Conservation (phyloP, 495 filamentous ascomycete species). For the Trichocladium antarcticum region DNA sequence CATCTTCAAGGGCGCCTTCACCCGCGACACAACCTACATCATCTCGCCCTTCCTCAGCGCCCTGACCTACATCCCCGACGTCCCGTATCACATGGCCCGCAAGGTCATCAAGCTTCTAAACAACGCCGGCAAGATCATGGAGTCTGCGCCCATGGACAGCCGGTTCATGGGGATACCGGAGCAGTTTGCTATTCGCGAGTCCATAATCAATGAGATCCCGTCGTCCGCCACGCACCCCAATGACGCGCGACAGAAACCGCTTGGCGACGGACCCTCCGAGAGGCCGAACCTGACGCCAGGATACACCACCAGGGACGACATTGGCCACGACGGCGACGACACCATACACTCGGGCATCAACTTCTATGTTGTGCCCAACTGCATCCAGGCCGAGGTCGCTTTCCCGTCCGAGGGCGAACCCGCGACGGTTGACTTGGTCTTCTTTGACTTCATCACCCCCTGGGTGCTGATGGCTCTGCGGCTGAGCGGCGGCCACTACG, state of each 20-base stretch:
- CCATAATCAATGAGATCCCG: slow-evolving; percentile 15
- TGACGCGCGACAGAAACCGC: slow-evolving; percentile 21
- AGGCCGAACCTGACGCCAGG: slow-evolving; percentile 50
- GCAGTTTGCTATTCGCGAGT: slow-evolving; percentile 20
- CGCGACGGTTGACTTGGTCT: slow-evolving; percentile 72
- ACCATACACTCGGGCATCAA: slow-evolving; percentile 64
- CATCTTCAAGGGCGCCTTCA: slow-evolving; percentile 84
- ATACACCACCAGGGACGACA: slow-evolving; percentile 83
- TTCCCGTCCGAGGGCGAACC: slow-evolving; percentile 46
- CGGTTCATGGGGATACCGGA: slow-evolving; percentile 34
- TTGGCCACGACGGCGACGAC: slow-evolving; percentile 81
- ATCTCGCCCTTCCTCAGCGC: slow-evolving; percentile 80
- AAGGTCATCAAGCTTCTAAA: slow-evolving; percentile 65
- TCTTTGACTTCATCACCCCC: slow-evolving; percentile 78
- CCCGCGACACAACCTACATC: slow-evolving; percentile 69
- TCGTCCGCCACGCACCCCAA: not conserved
- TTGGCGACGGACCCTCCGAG: slow-evolving; percentile 8
- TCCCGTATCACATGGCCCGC: slow-evolving; percentile 63
- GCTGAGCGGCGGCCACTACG: slow-evolving; percentile 53
- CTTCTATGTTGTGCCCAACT: slow-evolving; percentile 72
- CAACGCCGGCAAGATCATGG: slow-evolving; percentile 49
- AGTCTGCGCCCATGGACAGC: slow-evolving; percentile 20
- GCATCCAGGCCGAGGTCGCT: slow-evolving; percentile 54
- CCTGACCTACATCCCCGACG: slow-evolving; percentile 66
- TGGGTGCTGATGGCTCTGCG: slow-evolving; percentile 63